Evolutionary conservation across 257 asterid genomes (phyloP).

Genomic region (Jacaranda copaia): DNA sequence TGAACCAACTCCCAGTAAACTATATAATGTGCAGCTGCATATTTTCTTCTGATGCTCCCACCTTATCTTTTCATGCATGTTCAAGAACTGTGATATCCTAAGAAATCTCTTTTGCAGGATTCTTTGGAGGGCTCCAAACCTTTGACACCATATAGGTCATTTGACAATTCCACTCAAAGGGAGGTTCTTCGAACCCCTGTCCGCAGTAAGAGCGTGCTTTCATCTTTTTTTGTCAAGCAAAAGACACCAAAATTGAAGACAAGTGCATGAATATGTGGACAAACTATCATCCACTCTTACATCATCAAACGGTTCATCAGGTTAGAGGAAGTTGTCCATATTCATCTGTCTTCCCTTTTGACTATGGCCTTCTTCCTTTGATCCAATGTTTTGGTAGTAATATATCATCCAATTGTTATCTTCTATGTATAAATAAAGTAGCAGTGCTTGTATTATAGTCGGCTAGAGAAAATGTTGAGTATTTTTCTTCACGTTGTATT

Average conservation of each 20-base stretch:
- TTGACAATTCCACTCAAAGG: slow-evolving; percentile 51
- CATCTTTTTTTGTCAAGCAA: slow-evolving; percentile 84
- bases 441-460: slow-evolving; percentile 20
- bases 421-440: slow-evolving; percentile 34
- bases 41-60: neutral
- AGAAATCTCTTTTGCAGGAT: slow-evolving; percentile 54
- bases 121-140: slow-evolving; percentile 61
- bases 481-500: neutral
- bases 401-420: slow-evolving; percentile 6
- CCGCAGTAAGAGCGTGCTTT: slow-evolving; percentile 78
- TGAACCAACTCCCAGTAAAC: neutral
- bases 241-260: slow-evolving; percentile 70
- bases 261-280: slow-evolving; percentile 31
- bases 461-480: slow-evolving; percentile 10
- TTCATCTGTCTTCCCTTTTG: slow-evolving; percentile 23
- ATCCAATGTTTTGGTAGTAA: neutral
- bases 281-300: slow-evolving; percentile 9
- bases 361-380: slow-evolving; percentile 25
- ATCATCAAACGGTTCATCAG: slow-evolving; percentile 13
- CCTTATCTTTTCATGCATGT: neutral
- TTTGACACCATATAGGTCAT: slow-evolving; percentile 71
- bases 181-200: slow-evolving; percentile 58
- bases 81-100: neutral
- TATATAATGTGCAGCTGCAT: neutral
- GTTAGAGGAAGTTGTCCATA: slow-evolving; percentile 37